phyloP scores from a whole-genome alignment of 495 filamentous ascomycete species.

The Usnea hakonensis region DNA sequence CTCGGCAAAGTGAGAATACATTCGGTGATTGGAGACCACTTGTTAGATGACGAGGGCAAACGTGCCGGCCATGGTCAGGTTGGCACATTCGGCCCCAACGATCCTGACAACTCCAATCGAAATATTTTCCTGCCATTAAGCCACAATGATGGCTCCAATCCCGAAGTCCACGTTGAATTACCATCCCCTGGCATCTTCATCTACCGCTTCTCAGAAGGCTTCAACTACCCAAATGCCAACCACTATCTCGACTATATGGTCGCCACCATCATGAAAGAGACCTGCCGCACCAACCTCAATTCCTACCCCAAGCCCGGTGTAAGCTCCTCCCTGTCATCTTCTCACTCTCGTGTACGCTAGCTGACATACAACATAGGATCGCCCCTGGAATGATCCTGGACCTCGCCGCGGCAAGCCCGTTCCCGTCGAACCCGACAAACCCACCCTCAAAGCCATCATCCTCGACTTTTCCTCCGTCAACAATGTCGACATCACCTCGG shows the following conservation, averaged over 20 bases:
- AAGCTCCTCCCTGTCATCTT: constrained; percentile 13
- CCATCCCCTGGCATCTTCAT: constrained; percentile 96
- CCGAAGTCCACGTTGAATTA: constrained; percentile 64
- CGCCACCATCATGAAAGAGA: constrained; percentile 61
- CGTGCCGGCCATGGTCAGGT: constrained; percentile 47
- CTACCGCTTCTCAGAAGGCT: constrained; percentile 93
- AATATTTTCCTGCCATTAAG: constrained; percentile 88
- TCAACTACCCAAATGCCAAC: constrained; percentile 91
- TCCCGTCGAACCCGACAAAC: constrained; percentile 46
- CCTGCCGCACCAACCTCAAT: constrained; percentile 66
- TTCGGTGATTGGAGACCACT: constrained; percentile 77
- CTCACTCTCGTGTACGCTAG: not conserved
- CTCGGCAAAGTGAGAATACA: constrained; percentile 82
- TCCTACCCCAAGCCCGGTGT: constrained; percentile 54
- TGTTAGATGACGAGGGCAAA: constrained; percentile 54
- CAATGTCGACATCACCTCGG: constrained; percentile 88
- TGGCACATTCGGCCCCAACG: constrained; percentile 19
- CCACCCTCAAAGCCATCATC: constrained; percentile 84
- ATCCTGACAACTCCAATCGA: constrained; percentile 37
- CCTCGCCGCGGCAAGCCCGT: constrained; percentile 51
- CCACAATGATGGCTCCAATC: constrained; percentile 85
- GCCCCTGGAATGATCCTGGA: constrained; percentile 94
- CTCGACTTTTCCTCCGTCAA: constrained; percentile 95
- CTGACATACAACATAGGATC: constrained; percentile 43
- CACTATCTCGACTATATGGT: constrained; percentile 83